These are phyloP conservation scores for Yamadazyma membranifaciens DNA, from an alignment of 1,139 yeast species.

Conservation along the genomic window DNA sequence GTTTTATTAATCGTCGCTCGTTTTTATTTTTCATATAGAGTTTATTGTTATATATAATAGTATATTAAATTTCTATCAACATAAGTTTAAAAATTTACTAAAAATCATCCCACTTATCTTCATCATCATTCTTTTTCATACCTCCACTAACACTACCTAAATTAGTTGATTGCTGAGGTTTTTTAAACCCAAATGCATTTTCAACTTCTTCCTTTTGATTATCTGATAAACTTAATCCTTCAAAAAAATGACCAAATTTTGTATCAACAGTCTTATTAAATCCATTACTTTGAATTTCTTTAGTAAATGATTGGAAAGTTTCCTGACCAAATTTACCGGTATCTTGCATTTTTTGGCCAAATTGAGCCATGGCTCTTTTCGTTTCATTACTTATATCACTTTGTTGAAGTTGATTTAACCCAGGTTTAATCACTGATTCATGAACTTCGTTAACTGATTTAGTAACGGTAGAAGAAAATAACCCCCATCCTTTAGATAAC, in stretches of 20 bases:
- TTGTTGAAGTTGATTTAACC: constrained; percentile 76
- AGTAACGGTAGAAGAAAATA: constrained; percentile 79
- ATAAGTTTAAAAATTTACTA: constrained; percentile 13
- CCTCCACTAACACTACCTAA: constrained; percentile 53
- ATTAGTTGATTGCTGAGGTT: constrained; percentile 59
- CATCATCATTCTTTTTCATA: constrained; percentile 25
- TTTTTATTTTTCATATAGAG: neutral
- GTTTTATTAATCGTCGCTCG: neutral
- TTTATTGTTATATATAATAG: neutral
- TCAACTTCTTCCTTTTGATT: constrained; percentile 34
- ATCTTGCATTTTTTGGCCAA: constrained; percentile 90
- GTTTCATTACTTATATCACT: constrained; percentile 81
- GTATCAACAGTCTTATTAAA: constrained; percentile 42
- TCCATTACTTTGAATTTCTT: constrained; percentile 37
- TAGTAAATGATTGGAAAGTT: constrained; percentile 63
- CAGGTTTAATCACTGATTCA: constrained; percentile 85
- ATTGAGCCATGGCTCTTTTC: constrained; percentile 88
- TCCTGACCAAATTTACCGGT: constrained; percentile 73
- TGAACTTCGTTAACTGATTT: constrained; percentile 84
- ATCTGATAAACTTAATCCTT: constrained; percentile 31
- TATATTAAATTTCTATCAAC: neutral
- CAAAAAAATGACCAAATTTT: constrained; percentile 54
- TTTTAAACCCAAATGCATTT: constrained; percentile 70
- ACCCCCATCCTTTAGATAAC: constrained; percentile 88
- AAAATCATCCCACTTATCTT: constrained; percentile 49